Evolutionary conservation across 2,329 filamentous ascomycete genomes (phyloP), one percentile per base, ranked within the genome.

Genomic region (Macrophomina pseudophaseolina): DNA sequence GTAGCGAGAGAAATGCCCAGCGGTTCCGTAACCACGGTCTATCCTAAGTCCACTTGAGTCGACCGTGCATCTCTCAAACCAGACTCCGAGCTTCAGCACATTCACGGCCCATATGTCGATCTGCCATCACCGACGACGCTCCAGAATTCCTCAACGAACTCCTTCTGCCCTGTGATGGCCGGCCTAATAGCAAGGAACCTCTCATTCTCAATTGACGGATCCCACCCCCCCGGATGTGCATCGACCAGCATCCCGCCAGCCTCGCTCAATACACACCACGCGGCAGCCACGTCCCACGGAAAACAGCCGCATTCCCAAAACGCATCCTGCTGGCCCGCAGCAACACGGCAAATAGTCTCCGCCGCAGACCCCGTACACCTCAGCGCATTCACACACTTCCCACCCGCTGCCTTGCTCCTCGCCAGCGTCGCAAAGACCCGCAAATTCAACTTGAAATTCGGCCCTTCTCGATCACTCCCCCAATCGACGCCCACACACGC

Each of bases 261-360:
- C 30, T 62, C 58, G 32, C 3, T 23, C 44, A 62, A 30, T 3
- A 62, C 32, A 42, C 58, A 62, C 58, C 58, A 62, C 30, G 58
- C 58, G 3, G 58, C 58, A 7, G 58, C 58, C 4, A 62, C 42
- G 30, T 62, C 58, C 44, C 44, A 62, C 5, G 58, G 9, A 16
- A 11, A 49, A 28, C 30, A 35, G 42, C 58, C 58, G 9, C 44
- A 62, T 42, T 62, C 58, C 58, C 58, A 62, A n/a, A 62, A 62
- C 42, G 12, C 18, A 23, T 62, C 58, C 16, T 35, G 44, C 58
- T 62, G 58, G 42, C 58, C 58, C 8, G 59, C 46, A 3, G 59
- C 59, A 32, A 63, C 48, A 23, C 59, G 59, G 48, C 59, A 63
- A n/a, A 63, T 28, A 11, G 59, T 32, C 46, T 51, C 48, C 8